phyloP scores from a whole-genome alignment of 2,329 filamentous ascomycete species.

The Fusarium compactum region DNA sequence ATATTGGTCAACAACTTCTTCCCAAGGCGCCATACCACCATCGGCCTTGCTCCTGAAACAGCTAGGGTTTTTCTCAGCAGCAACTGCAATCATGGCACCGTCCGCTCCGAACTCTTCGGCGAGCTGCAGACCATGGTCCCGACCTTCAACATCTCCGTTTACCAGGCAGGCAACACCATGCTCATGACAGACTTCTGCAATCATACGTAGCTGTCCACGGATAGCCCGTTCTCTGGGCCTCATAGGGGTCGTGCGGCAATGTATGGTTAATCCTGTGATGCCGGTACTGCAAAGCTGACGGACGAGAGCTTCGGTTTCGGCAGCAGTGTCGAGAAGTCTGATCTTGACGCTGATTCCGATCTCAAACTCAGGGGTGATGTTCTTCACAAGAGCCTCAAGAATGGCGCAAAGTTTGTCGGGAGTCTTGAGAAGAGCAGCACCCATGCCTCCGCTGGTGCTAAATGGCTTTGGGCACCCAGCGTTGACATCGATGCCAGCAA shows the following conservation, averaged over 20 bases:
- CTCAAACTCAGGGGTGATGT: constrained; percentile 80
- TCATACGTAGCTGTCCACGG: constrained; percentile 85
- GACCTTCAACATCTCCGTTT: constrained; percentile 89
- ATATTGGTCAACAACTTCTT: constrained; percentile 81
- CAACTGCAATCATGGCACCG: constrained; percentile 96
- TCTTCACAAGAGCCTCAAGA: constrained; percentile 81
- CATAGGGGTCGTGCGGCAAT: constrained; percentile 98
- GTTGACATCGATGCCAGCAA: constrained; percentile 95
- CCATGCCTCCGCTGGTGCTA: constrained; percentile 94
- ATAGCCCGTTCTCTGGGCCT: constrained; percentile 89
- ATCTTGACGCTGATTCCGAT: constrained; percentile 99
- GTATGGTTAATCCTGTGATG: constrained; percentile 91
- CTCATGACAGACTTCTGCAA: constrained; percentile 82
- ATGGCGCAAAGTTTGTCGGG: constrained; percentile 88
- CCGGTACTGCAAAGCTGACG: constrained; percentile 84
- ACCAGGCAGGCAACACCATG: constrained; percentile 92
- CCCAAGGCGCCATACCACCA: constrained; percentile 80
- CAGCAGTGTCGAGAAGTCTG: constrained; percentile 81
- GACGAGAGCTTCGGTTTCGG: constrained; percentile 82
- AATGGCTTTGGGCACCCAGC: constrained; percentile 99
- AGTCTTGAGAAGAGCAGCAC: constrained; percentile 86
- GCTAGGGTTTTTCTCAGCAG: constrained; percentile 90
- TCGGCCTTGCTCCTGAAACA: constrained; percentile 79
- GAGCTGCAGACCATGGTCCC: constrained; percentile 78
- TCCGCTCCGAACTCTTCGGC: constrained; percentile 86